phyloP scores from a whole-genome alignment of 371 early-diverging fungal species.

The Apophysomyces ossiformis region DNA sequence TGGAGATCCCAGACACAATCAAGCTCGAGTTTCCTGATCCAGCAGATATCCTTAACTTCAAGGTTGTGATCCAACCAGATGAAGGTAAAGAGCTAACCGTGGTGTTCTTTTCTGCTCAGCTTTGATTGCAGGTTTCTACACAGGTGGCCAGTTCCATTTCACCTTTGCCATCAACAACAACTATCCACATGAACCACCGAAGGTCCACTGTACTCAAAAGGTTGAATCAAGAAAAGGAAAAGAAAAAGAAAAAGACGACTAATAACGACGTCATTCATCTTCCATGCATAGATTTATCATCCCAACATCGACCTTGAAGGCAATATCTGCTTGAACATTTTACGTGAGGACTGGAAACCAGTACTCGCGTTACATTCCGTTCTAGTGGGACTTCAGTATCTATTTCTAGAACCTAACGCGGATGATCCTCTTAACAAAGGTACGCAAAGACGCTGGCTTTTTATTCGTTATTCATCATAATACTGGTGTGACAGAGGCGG shows the following conservation, averaged over 20 bases:
- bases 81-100: conserved; percentile 65
- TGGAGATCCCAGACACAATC: conserved; percentile 84
- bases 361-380: conserved; percentile 97
- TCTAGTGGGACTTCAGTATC: conserved; percentile 93
- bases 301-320: conserved; percentile 99
- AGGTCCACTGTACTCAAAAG: conserved; percentile 93
- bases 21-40: conserved; percentile 79
- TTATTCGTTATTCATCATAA: conserved; percentile 1
- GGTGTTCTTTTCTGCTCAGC: neutral
- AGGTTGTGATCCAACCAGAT: conserved; percentile 85
- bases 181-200: conserved; percentile 99
- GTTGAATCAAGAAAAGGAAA: conserved; percentile 36
- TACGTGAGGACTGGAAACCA: conserved; percentile 99
- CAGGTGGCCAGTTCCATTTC: conserved; percentile 92
- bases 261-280: conserved; percentile 9
- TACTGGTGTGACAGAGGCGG: conserved; percentile 64
- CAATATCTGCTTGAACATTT: conserved; percentile 98
- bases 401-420: conserved; percentile 98
- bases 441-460: conserved; percentile 21
- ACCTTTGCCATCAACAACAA: conserved; percentile 88
- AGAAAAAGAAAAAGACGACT: neutral
- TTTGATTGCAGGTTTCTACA: conserved; percentile 80
- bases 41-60: conserved; percentile 85
- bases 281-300: conserved; percentile 84
- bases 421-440: conserved; percentile 99